Percentiles rank a stretch among this genome's conserved stretches.
Evolutionary conservation across 129 eudicot species (phyloP).

Genomic region (Artemisia tridentata): DNA sequence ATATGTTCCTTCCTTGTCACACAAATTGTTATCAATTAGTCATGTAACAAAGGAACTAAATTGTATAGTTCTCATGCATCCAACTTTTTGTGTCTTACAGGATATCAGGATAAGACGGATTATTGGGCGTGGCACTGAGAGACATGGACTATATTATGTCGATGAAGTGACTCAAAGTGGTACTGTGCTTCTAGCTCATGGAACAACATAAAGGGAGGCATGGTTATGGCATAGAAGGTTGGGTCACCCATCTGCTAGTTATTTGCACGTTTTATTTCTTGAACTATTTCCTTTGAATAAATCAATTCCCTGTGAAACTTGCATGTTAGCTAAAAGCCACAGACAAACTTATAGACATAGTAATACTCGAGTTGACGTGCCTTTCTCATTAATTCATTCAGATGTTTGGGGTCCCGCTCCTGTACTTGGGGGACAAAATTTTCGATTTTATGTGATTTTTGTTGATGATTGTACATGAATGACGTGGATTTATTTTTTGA

Average conservation of each 20-base stretch:
- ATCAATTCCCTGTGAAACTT: not conserved
- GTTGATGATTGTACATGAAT: conserved; percentile 18
- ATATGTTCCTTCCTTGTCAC: conserved; percentile 5
- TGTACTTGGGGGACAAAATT: not conserved
- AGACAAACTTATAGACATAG: not conserved
- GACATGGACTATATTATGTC: not conserved
- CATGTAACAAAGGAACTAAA: conserved; percentile 20
- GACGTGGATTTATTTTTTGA: conserved; percentile 8
- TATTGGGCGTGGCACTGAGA: not conserved
- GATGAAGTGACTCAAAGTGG: not conserved
- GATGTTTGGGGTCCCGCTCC: conserved; percentile 17
- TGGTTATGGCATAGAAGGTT: conserved; percentile 11
- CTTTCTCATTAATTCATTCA: conserved; percentile 8
- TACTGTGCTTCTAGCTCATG: not conserved
- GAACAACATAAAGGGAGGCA: not conserved
- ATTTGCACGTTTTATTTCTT: not conserved
- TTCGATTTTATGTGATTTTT: no score
- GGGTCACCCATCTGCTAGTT: conserved; percentile 14
- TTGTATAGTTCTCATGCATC: not conserved
- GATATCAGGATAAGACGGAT: not conserved
- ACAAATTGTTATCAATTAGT: conserved; percentile 10
- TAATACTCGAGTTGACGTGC: not conserved
- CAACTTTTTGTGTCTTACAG: not conserved
- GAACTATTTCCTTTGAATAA: not conserved
- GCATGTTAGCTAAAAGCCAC: conserved; percentile 11